Evolutionary conservation across 2,329 filamentous ascomycete genomes (phyloP), one percentile per base, ranked within the genome.

Genomic region (Curvularia lunata): DNA sequence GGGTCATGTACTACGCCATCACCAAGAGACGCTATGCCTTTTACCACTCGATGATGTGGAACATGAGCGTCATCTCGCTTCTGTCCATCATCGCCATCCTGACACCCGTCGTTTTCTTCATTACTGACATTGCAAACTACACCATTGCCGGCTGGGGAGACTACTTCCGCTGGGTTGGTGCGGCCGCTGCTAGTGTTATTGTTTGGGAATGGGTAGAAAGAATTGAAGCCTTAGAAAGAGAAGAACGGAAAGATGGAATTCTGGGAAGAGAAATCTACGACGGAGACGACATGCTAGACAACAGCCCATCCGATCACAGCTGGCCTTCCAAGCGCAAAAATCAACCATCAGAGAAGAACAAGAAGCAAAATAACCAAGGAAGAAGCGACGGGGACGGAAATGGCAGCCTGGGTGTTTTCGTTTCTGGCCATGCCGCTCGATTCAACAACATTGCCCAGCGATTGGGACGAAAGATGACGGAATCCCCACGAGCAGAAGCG

Each of bases 151-250:
- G 90, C 8, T 97, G 93, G 93, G 93, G 93, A 72, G 93, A 96
- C 71, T 97, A 97, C 72, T 93, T 97, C 45, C 84, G 92, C 69
- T 97, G 93, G 93, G 93, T 97, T n/a, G 93, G 93, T 47, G 92
- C 92, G 1, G 92, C 93, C 0, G 92, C 92, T 1, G 93, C 93
- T 27, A 96, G 92, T 77, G 93, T 97, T n/a, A 91, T 97, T 21
- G 93, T 97, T 2, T 97, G 93, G 93, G 93, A 97, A 77, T 97
- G 93, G 93, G 93, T 97, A 3, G 93, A 97, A 77, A 86, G 93
- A 25, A 97, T 97, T 48, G 93, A 97, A 75, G 91, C 92, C 0
- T 78, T 97, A 60, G 93, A 97, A 79, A 86, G 93, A 65, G 92
- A 97, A 75, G 92, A 97, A 75, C 92, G 93, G 77, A 96, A 96